Conservation (phyloP, 805 yeast genomes). For the Metahyphopichia silvanorum region DNA sequence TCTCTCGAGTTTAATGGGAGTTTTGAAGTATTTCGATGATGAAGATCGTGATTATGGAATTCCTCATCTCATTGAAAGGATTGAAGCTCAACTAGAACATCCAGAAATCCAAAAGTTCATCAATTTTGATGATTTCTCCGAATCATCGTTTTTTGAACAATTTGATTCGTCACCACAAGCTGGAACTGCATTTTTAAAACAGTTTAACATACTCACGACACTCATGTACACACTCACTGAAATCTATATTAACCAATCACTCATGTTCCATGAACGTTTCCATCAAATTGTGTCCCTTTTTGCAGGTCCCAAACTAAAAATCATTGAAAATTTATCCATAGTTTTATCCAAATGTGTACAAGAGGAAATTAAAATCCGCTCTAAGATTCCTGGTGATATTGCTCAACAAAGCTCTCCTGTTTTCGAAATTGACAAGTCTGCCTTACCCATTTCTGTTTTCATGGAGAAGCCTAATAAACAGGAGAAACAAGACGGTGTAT, state of each 20-base stretch:
- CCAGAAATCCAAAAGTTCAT: conserved; percentile 28
- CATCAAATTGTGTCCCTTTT: conserved; percentile 39
- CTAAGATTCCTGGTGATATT: conserved; percentile 44
- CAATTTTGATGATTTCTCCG: conserved; percentile 20
- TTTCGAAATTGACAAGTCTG: conserved; percentile 22
- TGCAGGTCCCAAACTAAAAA: conserved; percentile 27
- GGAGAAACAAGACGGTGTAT: conserved; percentile 39
- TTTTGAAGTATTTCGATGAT: conserved; percentile 55
- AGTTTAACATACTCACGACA: conserved; percentile 38
- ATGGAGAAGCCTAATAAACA: conserved; percentile 25
- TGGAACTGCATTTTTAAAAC: conserved; percentile 32
- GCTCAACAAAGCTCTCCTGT: conserved; percentile 41
- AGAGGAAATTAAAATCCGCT: conserved; percentile 57
- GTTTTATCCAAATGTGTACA: conserved; percentile 49
- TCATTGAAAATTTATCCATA: conserved; percentile 40
- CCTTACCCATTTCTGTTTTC: conserved; percentile 42
- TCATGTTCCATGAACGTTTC: conserved; percentile 45
- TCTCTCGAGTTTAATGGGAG: conserved; percentile 49
- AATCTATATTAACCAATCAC: conserved; percentile 52
- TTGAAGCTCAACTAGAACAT: conserved; percentile 24
- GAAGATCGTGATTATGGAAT: conserved; percentile 49
- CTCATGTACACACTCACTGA: conserved; percentile 52
- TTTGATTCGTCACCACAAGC: conserved; percentile 20
- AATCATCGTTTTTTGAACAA: conserved; percentile 33
- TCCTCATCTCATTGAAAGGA: conserved; percentile 30